phyloP scores from a whole-genome alignment of 257 asterid genomes.

The Paulownia fortunei region DNA sequence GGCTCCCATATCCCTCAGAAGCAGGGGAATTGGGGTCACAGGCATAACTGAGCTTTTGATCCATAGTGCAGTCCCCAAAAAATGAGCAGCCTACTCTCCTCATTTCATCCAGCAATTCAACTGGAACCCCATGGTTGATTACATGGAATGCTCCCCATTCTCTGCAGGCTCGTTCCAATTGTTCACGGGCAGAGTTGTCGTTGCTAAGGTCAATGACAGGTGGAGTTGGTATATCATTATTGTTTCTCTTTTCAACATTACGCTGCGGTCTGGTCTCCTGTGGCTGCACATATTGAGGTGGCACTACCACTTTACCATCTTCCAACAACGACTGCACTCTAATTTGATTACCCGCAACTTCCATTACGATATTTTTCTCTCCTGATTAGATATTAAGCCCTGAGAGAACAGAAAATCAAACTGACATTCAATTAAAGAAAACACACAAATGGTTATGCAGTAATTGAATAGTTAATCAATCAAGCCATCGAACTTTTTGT shows the following conservation, averaged over 20 bases:
- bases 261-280: conserved; percentile 51
- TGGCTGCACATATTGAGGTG: conserved; percentile 77
- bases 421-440: conserved; percentile 2
- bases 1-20: conserved; percentile 89
- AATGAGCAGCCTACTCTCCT: conserved; percentile 58
- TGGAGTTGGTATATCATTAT: conserved; percentile 17
- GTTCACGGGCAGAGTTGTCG: conserved; percentile 28
- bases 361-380: conserved; percentile 30
- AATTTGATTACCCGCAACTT: conserved; percentile 37
- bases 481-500: background rate
- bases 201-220: conserved; percentile 60
- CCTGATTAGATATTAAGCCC: background rate
- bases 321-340: conserved; percentile 72
- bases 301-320: conserved; percentile 53
- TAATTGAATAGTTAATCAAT: conserved; percentile 8
- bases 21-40: conserved; percentile 75
- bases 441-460: background rate
- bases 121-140: conserved; percentile 65
- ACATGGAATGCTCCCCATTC: conserved; percentile 97
- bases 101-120: conserved; percentile 57
- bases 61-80: conserved; percentile 63
- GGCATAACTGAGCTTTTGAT: conserved; percentile 60
- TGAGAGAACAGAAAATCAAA: conserved; percentile 17
- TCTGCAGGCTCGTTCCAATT: conserved; percentile 57
- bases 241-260: conserved; percentile 10